Evolutionary conservation across 139 green algal species (phyloP), one percentile per base, ranked within the genome.

Genomic region (Pleodorina starrii): DNA sequence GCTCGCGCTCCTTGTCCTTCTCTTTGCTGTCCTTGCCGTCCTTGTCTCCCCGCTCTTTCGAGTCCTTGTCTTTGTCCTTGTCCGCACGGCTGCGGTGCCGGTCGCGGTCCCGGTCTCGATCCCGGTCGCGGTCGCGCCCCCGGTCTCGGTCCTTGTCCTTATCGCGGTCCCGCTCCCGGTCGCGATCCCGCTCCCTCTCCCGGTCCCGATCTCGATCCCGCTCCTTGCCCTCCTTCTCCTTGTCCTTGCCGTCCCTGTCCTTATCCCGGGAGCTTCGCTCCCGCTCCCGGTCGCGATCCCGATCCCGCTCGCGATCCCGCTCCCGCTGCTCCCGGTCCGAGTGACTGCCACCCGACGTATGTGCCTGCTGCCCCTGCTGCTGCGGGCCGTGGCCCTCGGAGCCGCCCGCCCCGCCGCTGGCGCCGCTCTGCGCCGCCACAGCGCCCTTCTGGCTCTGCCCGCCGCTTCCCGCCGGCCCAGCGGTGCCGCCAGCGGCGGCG

Each of bases 31-130:
- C n/a, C 40, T 74, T 69, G 35, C 32, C 68, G 46, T 81, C 68
- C 68, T 40, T 80, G 59, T 32, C 50, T 10, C 44, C 25, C 23
- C 59, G 48, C 11, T 63, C n/a, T 32, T 75, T n/a, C 0, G 51
- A 66, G 42, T 87, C 81, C 60, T 66, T 78, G 40, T 87, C 80
- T 42, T 35, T 42, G 54, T 76, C 60, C 57, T 46, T 84, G 50
- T 46, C 29, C 14, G n/a, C 5, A 0, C 74, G 40, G 16, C 40
- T 51, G 5, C 77, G 79, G 38, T 86, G 32, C 25, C 79, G 54
- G 54, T 87, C 78, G 29, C 78, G 51, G 36, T 86, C 60, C 2
- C 60, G 63, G 19, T 87, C 81, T 42, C n/a, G 29, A 29, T 87
- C 81, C 59, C 54, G 43, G 81, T 50, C 79, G 36, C 27, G n/a